phyloP scores from a whole-genome alignment of 495 filamentous ascomycete genomes.

The Cercophora scortea region DNA sequence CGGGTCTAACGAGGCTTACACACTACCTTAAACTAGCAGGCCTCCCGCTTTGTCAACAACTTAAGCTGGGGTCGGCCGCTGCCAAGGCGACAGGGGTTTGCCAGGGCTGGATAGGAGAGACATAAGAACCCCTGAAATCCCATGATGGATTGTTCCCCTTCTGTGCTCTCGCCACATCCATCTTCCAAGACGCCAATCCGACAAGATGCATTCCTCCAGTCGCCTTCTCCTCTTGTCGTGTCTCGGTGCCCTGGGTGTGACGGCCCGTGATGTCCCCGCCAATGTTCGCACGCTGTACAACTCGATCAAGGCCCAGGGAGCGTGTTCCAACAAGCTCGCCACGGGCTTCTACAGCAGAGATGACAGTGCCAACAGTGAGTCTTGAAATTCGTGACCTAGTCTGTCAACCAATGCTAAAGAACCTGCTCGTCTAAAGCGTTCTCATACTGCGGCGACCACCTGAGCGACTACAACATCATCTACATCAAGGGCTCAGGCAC shows the following conservation, averaged over 20 bases:
- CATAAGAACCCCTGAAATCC: too few species aligned
- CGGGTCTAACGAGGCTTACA: too few species aligned
- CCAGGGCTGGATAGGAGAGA: too few species aligned
- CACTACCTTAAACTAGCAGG: too few species aligned
- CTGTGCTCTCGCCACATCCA: too few species aligned
- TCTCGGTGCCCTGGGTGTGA: background rate
- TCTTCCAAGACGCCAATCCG: too few species aligned
- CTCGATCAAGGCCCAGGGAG: conserved; percentile 22
- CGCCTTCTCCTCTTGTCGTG: background rate
- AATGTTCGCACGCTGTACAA: conserved; percentile 30
- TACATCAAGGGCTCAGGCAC: conserved; percentile 28
- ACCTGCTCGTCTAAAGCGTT: conserved; percentile 14
- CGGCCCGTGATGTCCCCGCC: conserved; percentile 22
- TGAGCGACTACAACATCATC: conserved; percentile 23
- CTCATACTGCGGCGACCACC: conserved; percentile 33
- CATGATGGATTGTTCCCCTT: too few species aligned
- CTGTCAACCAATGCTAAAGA: background rate
- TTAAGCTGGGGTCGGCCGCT: too few species aligned
- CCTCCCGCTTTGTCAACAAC: too few species aligned
- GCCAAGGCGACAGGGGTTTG: too few species aligned
- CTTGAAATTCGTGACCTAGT: background rate
- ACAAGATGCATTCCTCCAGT: background rate
- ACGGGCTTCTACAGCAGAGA: conserved; percentile 30
- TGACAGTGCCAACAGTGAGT: conserved; percentile 24
- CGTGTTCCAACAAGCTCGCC: conserved; percentile 26